Percentiles rank a stretch among this genome's conserved stretches.
Conservation (phyloP, 257 asterid species). For the Plectranthus barbatus region DNA sequence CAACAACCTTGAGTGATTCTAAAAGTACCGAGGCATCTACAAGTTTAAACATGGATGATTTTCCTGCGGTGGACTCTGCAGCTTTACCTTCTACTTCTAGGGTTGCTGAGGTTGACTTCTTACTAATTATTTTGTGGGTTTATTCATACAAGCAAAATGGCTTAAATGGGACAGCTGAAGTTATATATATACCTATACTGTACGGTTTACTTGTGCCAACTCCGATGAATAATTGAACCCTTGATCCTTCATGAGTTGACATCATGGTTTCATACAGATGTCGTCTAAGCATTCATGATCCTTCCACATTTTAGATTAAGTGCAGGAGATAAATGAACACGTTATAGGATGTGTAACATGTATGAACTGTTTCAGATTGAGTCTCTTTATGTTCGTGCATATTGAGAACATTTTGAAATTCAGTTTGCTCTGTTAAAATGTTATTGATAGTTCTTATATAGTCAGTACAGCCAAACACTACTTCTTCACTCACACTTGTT, state of each 20-base stretch:
- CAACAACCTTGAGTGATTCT: conserved; percentile 62
- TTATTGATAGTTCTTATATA: not conserved
- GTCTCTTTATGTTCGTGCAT: not conserved
- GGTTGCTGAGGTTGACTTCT: conserved; percentile 52
- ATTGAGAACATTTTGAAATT: not conserved
- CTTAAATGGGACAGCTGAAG: no score
- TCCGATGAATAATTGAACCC: no score
- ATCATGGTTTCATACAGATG: no score
- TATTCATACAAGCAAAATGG: not conserved
- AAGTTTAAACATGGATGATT: conserved; percentile 57
- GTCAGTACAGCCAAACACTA: not conserved
- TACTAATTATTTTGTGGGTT: conserved; percentile 4
- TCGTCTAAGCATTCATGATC: no score
- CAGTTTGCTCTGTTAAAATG: not conserved
- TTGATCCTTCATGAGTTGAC: no score
- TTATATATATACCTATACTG: no score
- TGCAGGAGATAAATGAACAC: not conserved
- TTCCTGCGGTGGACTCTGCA: conserved; percentile 52
- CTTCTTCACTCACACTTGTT: not conserved
- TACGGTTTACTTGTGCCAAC: no score
- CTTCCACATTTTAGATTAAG: not conserved
- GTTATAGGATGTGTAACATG: not conserved
- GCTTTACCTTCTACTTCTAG: conserved; percentile 75
- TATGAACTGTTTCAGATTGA: not conserved
- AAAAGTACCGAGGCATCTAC: conserved; percentile 67